These are phyloP conservation scores for Candida sojae DNA, from an alignment of 1,139 yeast genomes.

Conservation along the genomic window DNA sequence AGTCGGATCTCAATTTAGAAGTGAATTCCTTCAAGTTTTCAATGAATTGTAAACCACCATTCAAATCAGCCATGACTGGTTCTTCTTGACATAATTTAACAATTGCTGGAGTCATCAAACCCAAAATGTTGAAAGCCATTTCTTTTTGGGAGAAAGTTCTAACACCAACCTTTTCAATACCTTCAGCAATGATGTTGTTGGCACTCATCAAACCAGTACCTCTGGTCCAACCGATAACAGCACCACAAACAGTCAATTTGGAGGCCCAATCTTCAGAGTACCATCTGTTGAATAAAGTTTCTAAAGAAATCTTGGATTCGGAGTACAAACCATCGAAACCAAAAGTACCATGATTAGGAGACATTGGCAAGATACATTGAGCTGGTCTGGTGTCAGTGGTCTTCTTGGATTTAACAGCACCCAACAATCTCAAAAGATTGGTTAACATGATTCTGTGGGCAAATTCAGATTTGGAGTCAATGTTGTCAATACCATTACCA, in stretches of 20 bases:
- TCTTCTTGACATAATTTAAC: conserved; percentile 86
- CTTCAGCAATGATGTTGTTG: conserved; percentile 96
- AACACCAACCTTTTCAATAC: conserved; percentile 92
- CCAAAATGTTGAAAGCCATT: conserved; percentile 97
- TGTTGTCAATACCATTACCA: conserved; percentile 90
- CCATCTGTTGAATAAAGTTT: conserved; percentile 98
- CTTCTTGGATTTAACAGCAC: conserved; percentile 85
- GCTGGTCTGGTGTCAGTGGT: conserved; percentile 95
- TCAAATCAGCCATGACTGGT: conserved; percentile 96
- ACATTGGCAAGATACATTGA: conserved; percentile 91
- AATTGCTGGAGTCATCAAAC: conserved; percentile 86
- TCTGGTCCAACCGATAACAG: conserved; percentile 99
- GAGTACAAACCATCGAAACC: conserved; percentile 98
- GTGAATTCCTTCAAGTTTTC: conserved; percentile 91
- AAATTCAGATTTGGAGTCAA: conserved; percentile 93
- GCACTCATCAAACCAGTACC: conserved; percentile 99
- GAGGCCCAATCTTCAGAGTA: conserved; percentile 95
- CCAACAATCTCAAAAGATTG: conserved; percentile 87
- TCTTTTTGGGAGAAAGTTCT: conserved; percentile 98
- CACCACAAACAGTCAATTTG: conserved; percentile 96
- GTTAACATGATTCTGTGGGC: conserved; percentile 99
- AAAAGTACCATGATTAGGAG: conserved; percentile 98
- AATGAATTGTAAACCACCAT: conserved; percentile 96
- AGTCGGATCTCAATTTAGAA: conserved; percentile 75
- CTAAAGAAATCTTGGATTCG: conserved; percentile 92